Evolutionary conservation across 2,329 filamentous ascomycete genomes (phyloP), one percentile per base, ranked within the genome.

Genomic region (Sarocladiaceae sp.): DNA sequence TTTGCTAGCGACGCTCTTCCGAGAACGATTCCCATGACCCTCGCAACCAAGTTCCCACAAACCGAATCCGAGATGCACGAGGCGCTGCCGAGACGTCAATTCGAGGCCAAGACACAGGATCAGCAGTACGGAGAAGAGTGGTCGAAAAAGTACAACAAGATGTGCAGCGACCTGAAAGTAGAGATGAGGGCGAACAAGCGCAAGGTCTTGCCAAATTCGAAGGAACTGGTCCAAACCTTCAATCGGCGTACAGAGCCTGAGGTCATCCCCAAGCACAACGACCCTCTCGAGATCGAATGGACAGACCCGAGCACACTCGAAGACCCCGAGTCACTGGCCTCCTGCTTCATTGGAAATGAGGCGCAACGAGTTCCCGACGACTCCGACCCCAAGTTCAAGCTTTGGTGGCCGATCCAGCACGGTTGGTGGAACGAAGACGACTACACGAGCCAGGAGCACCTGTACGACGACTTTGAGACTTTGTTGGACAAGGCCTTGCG

Each of bases 1-100:
- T 81, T 97, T 48, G 90, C 91, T n/a, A 95, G 87, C 56, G 93
- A 98, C 66, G 91, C 90, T 5, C 70, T 98, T 4, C 93, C 93
- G 6, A 95, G 93, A 66, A 94, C 89, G 1, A 80, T 97, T 32
- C 91, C 93, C 4, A 96, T 95, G 85, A 83, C 88, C 1, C 83
- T 97, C 50, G 93, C 91, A 18, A 82, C 85, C 26, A 87, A 82
- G 58, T 85, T 85, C 54, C 70, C 77, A 6, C 77, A 82, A 56
- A 90, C 82, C 47, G 93, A 98, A 65, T 83, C 86, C 13, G 88
- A 97, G 58, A 83, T 88, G 63, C 72, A 86, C 56, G 84, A 85
- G 51, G 83, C 84, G 3, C 79, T 94, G 48, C 91, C 91, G 4
- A 79, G 81, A 49, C 71, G 79, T 32, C 88, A 82, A 50, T 73